phyloP scores from a whole-genome alignment of 257 asterid species.

The Gynochthodes officinalis region DNA sequence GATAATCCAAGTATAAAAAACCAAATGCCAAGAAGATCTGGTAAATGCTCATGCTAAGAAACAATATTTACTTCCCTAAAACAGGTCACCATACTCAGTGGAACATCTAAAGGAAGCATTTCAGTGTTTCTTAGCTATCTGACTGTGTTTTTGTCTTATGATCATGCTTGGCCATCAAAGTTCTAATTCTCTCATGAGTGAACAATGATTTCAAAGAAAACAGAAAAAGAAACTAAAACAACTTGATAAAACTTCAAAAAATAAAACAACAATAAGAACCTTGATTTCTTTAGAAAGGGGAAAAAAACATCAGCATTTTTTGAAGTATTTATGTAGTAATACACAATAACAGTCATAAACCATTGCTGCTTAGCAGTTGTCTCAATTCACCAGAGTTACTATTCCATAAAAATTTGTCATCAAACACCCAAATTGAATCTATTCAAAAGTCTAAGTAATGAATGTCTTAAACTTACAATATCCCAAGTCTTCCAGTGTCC shows the following conservation, averaged over 20 bases:
- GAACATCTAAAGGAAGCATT: background rate
- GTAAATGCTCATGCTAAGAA: background rate
- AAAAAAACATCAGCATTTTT: no score
- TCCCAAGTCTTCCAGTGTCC: conserved; percentile 88
- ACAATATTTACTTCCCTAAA: background rate
- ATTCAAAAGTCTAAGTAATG: background rate
- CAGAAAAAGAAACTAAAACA: background rate
- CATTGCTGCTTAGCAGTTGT: background rate
- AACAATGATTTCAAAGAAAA: background rate
- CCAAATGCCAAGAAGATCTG: background rate
- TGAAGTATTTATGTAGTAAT: background rate
- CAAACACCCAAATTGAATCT: background rate
- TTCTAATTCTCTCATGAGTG: background rate
- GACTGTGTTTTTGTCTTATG: background rate
- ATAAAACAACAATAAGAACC: background rate
- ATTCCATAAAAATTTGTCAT: background rate
- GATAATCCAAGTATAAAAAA: background rate
- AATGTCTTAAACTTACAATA: conserved; percentile 61
- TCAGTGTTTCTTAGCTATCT: background rate
- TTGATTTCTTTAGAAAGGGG: no score
- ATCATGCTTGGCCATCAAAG: background rate
- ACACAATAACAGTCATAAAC: background rate
- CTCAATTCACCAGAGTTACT: background rate
- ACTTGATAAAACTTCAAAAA: background rate
- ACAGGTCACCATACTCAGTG: background rate